These are phyloP conservation scores for Cryptococcus jaspeensis DNA, from an alignment of 1,284 basidiomycete species.

Conservation along the genomic window DNA sequence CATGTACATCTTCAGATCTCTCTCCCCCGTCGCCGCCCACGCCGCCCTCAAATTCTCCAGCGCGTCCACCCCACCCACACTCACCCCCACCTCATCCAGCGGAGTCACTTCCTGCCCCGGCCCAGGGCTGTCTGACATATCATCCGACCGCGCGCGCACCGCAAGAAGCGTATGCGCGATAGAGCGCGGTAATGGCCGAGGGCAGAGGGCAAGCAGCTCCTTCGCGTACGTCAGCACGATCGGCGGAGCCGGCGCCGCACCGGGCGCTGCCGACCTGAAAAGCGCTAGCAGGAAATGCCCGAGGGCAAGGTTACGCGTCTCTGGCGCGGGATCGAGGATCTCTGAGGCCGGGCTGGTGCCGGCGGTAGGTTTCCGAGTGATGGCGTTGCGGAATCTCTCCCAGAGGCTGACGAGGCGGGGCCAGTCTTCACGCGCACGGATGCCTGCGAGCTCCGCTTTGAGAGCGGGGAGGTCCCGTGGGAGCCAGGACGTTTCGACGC, in stretches of 20 bases:
- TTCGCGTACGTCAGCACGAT: not conserved
- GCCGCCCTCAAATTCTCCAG: conserved; percentile 24
- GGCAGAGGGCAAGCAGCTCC: conserved; percentile 6
- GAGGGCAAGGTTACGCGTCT: conserved; percentile 1
- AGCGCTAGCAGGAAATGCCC: conserved; percentile 10
- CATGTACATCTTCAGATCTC: conserved; percentile 45
- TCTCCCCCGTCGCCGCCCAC: conserved; percentile 33
- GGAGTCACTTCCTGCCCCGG: conserved; percentile 14
- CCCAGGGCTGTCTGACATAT: not conserved
- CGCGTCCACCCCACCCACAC: not conserved
- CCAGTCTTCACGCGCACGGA: conserved; percentile 6
- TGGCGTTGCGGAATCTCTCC: not conserved
- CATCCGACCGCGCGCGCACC: conserved; percentile 11
- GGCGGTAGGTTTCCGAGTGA: not conserved
- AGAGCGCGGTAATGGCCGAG: conserved; percentile 7
- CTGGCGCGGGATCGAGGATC: not conserved
- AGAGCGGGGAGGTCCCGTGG: not conserved
- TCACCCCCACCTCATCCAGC: conserved; percentile 9
- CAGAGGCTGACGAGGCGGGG: conserved; percentile 7
- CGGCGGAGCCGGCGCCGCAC: not conserved
- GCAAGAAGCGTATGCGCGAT: conserved; percentile 15
- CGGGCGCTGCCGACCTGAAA: not conserved
- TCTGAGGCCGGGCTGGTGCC: not conserved
- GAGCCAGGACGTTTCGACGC: no score
- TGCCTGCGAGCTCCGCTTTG: not conserved